Conservation (phyloP, 768 basidiomycete species). For the Lanmaoa rubissima region DNA sequence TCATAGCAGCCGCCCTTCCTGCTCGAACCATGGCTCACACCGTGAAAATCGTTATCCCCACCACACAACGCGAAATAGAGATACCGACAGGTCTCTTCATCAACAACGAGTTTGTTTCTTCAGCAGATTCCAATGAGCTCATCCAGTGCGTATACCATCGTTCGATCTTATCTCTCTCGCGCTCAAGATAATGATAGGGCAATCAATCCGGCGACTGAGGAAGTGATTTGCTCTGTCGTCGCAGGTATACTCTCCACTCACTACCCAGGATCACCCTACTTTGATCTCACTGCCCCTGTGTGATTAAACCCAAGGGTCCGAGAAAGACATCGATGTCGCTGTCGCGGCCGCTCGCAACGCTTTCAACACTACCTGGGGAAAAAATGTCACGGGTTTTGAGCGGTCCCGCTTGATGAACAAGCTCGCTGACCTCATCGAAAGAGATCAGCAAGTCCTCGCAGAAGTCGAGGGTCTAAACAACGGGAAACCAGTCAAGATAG, state of each 20-base stretch:
- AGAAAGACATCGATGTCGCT: constrained; percentile 78
- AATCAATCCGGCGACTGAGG: constrained; percentile 83
- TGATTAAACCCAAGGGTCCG: constrained; percentile 46
- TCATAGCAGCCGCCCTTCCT: neutral
- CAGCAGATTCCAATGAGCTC: constrained; percentile 61
- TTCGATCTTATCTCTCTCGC: constrained; percentile 5
- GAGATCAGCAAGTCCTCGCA: constrained; percentile 76
- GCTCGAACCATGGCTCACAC: constrained; percentile 45
- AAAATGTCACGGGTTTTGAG: constrained; percentile 81
- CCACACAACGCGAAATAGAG: constrained; percentile 48
- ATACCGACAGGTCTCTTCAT: constrained; percentile 88
- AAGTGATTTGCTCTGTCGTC: constrained; percentile 64
- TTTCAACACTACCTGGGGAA: constrained; percentile 86
- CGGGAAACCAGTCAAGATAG: constrained; percentile 79
- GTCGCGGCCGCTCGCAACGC: constrained; percentile 82
- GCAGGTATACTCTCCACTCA: constrained; percentile 42
- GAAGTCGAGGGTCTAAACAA: constrained; percentile 87
- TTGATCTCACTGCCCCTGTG: constrained; percentile 1
- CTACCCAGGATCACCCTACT: neutral
- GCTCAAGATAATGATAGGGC: constrained; percentile 42
- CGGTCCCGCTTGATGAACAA: constrained; percentile 79
- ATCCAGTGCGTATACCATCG: constrained; percentile 50
- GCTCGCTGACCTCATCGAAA: constrained; percentile 87
- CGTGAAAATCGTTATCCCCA: constrained; percentile 40
- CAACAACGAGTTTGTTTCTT: constrained; percentile 85